A percentile compares a stretch with the other conserved stretches of the same genome.
These are phyloP conservation scores for Achaetomiella virescens DNA, from an alignment of 495 filamentous ascomycete species.

Conservation along the genomic window DNA sequence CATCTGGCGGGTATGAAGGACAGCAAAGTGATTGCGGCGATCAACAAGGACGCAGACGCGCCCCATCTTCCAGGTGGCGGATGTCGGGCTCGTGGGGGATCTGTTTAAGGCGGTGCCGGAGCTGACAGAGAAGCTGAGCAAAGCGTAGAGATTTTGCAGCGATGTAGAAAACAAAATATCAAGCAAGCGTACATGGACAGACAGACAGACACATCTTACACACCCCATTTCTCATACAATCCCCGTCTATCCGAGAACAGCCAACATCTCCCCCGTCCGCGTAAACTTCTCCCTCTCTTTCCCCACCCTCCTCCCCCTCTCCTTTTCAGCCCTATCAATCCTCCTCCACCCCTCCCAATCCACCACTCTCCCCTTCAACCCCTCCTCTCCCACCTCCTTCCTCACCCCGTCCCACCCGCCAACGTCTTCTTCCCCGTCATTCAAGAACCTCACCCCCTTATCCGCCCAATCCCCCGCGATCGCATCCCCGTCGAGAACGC, in stretches of 20 bases:
- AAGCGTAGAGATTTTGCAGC: conserved; percentile 34
- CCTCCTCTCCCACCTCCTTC: conserved; percentile 33
- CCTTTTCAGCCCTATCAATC: conserved; percentile 74
- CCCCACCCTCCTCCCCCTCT: conserved; percentile 56
- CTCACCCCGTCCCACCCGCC: conserved; percentile 73
- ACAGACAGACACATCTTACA: not conserved
- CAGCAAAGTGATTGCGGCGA: conserved; percentile 97
- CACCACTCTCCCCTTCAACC: conserved; percentile 42
- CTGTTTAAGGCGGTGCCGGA: conserved; percentile 93
- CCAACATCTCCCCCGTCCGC: conserved; percentile 71
- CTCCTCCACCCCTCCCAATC: conserved; percentile 80
- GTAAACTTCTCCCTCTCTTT: conserved; percentile 85
- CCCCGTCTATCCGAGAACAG: conserved; percentile 45
- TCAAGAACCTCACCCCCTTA: conserved; percentile 40
- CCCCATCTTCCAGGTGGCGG: conserved; percentile 98
- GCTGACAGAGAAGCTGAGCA: conserved; percentile 89
- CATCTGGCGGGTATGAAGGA: conserved; percentile 99
- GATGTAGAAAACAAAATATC: conserved; percentile 13
- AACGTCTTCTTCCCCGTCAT: conserved; percentile 25
- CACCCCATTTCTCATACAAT: not conserved
- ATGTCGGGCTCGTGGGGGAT: conserved; percentile 92
- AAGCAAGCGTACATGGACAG: conserved; percentile 3
- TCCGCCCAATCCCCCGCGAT: conserved; percentile 67
- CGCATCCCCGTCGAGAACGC: conserved; percentile 82
- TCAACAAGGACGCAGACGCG: conserved; percentile 96